Base-by-base conservation (phyloP, 192 early-diverging fungal species). In the Diversispora epigaea region DNA sequence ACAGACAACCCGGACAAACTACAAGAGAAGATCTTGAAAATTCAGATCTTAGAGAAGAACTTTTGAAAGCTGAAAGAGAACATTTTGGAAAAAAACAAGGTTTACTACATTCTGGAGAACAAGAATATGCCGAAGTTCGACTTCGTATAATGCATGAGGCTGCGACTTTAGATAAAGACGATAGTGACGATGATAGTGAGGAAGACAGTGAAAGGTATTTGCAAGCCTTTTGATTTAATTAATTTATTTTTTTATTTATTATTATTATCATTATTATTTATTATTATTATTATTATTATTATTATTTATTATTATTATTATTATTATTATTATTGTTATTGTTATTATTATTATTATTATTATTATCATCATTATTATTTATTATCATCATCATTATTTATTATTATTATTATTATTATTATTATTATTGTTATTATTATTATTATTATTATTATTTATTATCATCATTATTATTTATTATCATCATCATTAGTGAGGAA, bases 1-100 rank as follows among this genome's bases (percentile, higher is more conserved):
- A 85, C 71, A 89, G 89, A 78, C 86, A 88, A 76, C 84, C 86
- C 6, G 92, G 90, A 0, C 91, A 91, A 75, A 84, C 86, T n/a
- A 81, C 78, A 55, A 78, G 78, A 17, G 80, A 81, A 56, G 91
- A 89, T 56, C 80, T 91, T 60, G 87, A 86, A 17, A 76, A 82
- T 6, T 77, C 86, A 22, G 89, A 92, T 58, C 83, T 94, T 54
- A 87, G 86, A 73, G 80, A 80, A 62, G 89, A 93, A 79, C 81
- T 94, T 2, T 70, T 81, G 41, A 88, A 84, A 71, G 90, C 90
- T 4, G 91, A 93, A 77, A 84, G 80, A 65, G 86, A 84, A 71
- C 89, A 92, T 62, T 91, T 85, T 79, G 81, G 81, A 68, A 47
- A 47, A 46, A 66, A 50, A 46, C 11, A 70, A 6, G 52, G 47